Conservation (phyloP, 2,329 filamentous ascomycete species). For the Fonsecaea pedrosoi region DNA sequence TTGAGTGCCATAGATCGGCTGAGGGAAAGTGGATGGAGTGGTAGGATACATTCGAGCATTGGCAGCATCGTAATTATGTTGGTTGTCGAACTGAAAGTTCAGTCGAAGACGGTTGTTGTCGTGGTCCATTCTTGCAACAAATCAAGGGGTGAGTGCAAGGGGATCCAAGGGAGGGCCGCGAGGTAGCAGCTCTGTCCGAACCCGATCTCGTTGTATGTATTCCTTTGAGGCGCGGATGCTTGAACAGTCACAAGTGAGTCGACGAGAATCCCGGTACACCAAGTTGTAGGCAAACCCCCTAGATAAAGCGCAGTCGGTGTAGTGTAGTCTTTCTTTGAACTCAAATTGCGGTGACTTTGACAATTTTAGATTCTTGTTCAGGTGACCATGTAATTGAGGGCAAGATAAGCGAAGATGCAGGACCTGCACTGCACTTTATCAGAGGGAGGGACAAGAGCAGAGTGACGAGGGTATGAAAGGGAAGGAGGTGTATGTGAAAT, state of each 20-base stretch:
- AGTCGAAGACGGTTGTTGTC: slow-evolving; percentile 63
- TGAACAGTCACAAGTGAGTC: not conserved
- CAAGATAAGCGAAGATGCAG: not conserved
- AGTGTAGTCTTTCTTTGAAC: slow-evolving; percentile 4
- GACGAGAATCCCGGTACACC: not conserved
- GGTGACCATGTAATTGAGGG: not conserved
- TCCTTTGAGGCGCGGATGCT: slow-evolving; percentile 13
- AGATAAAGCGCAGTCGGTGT: slow-evolving; percentile 24
- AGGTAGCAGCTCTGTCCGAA: slow-evolving; percentile 11
- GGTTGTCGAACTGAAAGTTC: slow-evolving; percentile 64
- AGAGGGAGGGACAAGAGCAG: slow-evolving; percentile 3
- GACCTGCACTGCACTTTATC: not conserved
- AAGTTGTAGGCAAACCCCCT: slow-evolving; percentile 5
- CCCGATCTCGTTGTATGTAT: not conserved
- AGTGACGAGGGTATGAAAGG: not conserved
- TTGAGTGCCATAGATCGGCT: slow-evolving; percentile 75
- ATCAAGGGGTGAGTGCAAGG: not conserved
- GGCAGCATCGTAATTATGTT: slow-evolving; percentile 65
- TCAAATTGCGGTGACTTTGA: not conserved
- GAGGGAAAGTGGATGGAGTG: slow-evolving; percentile 94
- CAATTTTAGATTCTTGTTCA: not conserved
- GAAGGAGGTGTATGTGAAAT: slow-evolving; percentile 7
- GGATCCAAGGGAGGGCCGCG: not conserved
- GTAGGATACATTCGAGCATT: slow-evolving; percentile 78
- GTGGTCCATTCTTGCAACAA: slow-evolving; percentile 53